phyloP scores from a whole-genome alignment of 345 rosid genomes.

The Syzygium aqueum region DNA sequence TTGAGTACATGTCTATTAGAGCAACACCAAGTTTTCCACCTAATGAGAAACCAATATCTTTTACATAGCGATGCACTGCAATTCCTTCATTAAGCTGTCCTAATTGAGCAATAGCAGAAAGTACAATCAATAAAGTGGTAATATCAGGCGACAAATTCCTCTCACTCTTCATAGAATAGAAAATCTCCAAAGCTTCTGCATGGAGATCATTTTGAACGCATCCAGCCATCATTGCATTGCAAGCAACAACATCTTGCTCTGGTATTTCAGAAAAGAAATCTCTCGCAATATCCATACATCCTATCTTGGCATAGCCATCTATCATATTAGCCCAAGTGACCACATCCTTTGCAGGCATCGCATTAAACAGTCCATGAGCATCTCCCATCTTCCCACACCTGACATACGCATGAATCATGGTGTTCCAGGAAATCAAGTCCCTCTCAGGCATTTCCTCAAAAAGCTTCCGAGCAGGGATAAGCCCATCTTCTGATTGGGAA shows the following conservation, averaged over 20 bases:
- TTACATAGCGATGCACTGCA: constrained; percentile 16
- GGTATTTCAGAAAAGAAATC: constrained; percentile 29
- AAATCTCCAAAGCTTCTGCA: constrained; percentile 28
- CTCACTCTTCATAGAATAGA: constrained; percentile 14
- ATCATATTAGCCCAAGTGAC: constrained; percentile 37
- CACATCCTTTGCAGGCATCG: constrained; percentile 34
- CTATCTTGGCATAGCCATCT: constrained; percentile 32
- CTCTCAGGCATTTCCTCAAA: constrained; percentile 46
- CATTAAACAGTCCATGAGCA: constrained; percentile 28
- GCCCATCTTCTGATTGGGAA: constrained; percentile 20
- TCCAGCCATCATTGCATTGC: constrained; percentile 38
- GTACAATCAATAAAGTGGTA: constrained; percentile 19
- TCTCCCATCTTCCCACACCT: constrained; percentile 27
- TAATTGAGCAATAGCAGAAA: constrained; percentile 28
- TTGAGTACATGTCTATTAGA: constrained; percentile 44
- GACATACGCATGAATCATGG: constrained; percentile 30
- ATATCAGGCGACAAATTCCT: constrained; percentile 16
- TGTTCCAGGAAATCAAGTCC: constrained; percentile 41
- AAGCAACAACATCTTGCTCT: constrained; percentile 28
- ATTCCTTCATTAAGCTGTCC: constrained; percentile 23
- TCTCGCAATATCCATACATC: constrained; percentile 15
- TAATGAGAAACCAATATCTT: constrained; percentile 6
- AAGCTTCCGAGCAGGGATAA: constrained; percentile 27
- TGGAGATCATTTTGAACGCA: constrained; percentile 21
- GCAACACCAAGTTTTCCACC: constrained; percentile 36